phyloP scores from a whole-genome alignment of 1,284 basidiomycete genomes.

The Boletellus deceptivus region DNA sequence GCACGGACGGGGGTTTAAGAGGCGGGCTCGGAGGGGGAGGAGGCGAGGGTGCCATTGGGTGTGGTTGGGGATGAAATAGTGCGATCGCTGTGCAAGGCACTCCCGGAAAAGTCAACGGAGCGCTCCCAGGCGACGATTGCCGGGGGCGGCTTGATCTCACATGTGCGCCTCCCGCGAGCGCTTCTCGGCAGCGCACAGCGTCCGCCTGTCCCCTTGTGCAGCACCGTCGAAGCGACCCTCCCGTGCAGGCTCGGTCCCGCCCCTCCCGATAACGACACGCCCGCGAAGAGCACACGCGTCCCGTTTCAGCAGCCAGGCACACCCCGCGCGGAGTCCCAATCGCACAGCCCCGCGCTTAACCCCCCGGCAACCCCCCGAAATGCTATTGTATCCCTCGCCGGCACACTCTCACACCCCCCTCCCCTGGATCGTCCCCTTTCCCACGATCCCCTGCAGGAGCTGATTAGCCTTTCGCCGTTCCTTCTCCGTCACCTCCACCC shows the following conservation, averaged over 20 bases:
- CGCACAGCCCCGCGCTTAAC: too few species aligned
- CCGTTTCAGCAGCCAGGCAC: constrained; percentile 20
- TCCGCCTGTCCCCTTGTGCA: constrained; percentile 10
- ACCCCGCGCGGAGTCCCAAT: constrained; percentile 27
- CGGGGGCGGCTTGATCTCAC: constrained; percentile 10
- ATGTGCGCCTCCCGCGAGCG: constrained; percentile 28
- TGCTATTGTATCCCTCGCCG: too few species aligned
- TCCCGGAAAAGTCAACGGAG: constrained; percentile 30
- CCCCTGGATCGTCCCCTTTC: constrained; percentile 37
- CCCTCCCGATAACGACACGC: background rate
- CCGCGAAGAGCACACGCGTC: too few species aligned
- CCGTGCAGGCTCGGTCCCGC: constrained; percentile 14
- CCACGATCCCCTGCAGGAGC: constrained; percentile 60
- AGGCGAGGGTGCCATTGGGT: constrained; percentile 5
- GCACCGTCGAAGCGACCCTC: constrained; percentile 21
- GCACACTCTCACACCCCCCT: constrained; percentile 22
- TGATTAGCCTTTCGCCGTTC: constrained; percentile 79
- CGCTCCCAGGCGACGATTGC: too few species aligned
- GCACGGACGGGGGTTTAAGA: constrained; percentile 20
- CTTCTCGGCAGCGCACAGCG: constrained; percentile 41
- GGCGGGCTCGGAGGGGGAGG: constrained; percentile 11
- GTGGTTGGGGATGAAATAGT: constrained; percentile 33
- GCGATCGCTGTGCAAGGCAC: constrained; percentile 37
- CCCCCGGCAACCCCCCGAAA: too few species aligned
- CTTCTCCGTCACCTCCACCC: constrained; percentile 73